Evolutionary conservation across 495 filamentous ascomycete species (phyloP).

Genomic region (Tuber brumale): DNA sequence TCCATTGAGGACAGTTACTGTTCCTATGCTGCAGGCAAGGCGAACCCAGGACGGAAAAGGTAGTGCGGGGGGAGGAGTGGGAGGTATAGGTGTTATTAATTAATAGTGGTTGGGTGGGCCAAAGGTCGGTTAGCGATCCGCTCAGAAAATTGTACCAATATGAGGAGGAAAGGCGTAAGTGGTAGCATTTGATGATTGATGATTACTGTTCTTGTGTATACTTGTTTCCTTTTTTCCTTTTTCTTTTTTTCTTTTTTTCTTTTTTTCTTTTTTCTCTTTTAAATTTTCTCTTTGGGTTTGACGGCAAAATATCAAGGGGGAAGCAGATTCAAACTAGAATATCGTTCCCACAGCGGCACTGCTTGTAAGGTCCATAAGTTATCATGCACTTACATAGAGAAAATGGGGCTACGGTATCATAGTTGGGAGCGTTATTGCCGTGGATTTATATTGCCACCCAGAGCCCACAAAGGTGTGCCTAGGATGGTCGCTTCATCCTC

Average conservation of each 20-base stretch:
- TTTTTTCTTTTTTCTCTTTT: not conserved
- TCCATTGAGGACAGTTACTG: constrained; percentile 89
- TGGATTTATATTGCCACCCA: not conserved
- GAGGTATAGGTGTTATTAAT: not conserved
- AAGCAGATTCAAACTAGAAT: not conserved
- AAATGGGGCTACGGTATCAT: not conserved
- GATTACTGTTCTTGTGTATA: not conserved
- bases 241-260: not conserved
- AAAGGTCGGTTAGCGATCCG: not conserved
- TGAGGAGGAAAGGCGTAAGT: not conserved
- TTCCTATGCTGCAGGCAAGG: constrained; percentile 35
- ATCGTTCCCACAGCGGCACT: not conserved
- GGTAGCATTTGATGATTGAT: not conserved
- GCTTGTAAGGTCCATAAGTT: not conserved
- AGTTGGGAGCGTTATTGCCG: not conserved
- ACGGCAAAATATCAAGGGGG: not conserved
- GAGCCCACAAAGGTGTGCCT: not conserved
- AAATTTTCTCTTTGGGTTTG: not conserved
- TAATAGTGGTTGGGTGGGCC: not conserved
- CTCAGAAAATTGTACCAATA: not conserved
- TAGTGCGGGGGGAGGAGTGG: not conserved
- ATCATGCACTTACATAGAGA: not conserved
- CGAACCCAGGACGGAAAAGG: constrained; percentile 26
- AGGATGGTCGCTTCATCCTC: not conserved
- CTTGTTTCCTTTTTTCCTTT: not conserved